Evolutionary conservation across 129 eudicot genomes (phyloP).

Genomic region (Artemisia argyi): DNA sequence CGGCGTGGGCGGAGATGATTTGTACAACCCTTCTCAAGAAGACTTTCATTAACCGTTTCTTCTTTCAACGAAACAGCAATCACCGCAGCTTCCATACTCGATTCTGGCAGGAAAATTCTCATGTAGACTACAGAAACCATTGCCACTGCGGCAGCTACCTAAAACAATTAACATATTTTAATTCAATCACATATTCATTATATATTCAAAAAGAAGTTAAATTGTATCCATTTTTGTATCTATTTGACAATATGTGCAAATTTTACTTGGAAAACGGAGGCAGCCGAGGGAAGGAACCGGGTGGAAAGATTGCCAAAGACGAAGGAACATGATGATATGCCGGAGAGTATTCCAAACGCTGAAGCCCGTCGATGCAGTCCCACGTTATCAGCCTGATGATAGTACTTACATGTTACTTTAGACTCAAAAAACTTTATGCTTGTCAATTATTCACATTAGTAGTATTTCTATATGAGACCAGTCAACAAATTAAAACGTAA

Average conservation of each 20-base stretch:
- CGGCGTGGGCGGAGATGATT: constrained; percentile 39
- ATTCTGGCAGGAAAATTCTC: constrained; percentile 78
- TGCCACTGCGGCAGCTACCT: constrained; percentile 83
- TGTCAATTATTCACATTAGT: too few species aligned
- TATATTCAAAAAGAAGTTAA: neutral
- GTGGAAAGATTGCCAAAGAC: constrained; percentile 78
- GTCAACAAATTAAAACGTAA: too few species aligned
- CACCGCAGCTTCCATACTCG: constrained; percentile 31
- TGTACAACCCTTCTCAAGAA: constrained; percentile 45
- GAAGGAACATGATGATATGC: constrained; percentile 63
- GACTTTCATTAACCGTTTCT: constrained; percentile 41
- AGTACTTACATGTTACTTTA: neutral
- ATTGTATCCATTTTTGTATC: neutral
- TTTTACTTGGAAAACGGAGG: constrained; percentile 69
- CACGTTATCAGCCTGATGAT: constrained; percentile 72
- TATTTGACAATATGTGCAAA: neutral
- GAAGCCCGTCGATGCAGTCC: constrained; percentile 55
- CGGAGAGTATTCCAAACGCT: constrained; percentile 73
- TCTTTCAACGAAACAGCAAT: constrained; percentile 29
- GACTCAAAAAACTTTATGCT: neutral
- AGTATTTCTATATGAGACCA: too few species aligned
- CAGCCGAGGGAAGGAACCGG: constrained; percentile 73
- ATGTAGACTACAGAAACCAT: constrained; percentile 64
- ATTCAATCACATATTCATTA: neutral
- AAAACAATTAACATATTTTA: neutral